phyloP scores from a whole-genome alignment of 139 green algal species.

The Marvania coccoides region DNA sequence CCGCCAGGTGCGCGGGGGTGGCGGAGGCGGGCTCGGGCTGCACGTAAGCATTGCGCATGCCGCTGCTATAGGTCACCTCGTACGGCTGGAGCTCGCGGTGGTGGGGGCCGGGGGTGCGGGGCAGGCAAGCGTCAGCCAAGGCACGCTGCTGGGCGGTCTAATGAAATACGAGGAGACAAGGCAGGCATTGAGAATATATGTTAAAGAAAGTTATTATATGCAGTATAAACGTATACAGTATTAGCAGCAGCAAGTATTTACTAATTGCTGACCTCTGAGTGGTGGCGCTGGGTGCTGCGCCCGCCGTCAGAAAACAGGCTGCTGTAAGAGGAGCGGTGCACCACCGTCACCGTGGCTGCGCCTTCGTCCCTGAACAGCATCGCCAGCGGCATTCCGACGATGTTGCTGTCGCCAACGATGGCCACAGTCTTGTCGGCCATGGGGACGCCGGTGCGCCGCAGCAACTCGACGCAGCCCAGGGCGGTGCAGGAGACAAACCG shows the following conservation, averaged over 20 bases:
- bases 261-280: not conserved
- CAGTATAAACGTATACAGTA: not conserved
- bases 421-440: slow-evolving; percentile 63
- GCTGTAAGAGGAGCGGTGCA: slow-evolving; percentile 39
- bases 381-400: slow-evolving; percentile 90
- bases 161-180: not conserved
- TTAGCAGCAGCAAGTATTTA: no score
- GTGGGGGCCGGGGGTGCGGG: slow-evolving; percentile 9
- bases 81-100: slow-evolving; percentile 7
- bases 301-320: slow-evolving; percentile 23
- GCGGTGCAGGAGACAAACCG: slow-evolving; percentile 72
- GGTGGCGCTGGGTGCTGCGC: not conserved
- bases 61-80: slow-evolving; percentile 12
- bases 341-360: slow-evolving; percentile 68
- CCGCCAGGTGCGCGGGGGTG: not conserved
- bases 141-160: slow-evolving; percentile 16
- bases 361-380: slow-evolving; percentile 75
- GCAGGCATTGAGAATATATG: not conserved
- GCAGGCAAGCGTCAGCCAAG: slow-evolving; percentile 13
- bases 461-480: slow-evolving; percentile 53
- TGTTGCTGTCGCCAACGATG: slow-evolving; percentile 87
- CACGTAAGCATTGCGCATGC: not conserved
- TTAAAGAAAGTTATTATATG: not conserved
- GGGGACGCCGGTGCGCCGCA: slow-evolving; percentile 38
- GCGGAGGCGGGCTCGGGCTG: not conserved